Base-by-base conservation (phyloP, 805 yeast genomes). In the Cyberlindnera nakhonratchasimensis region DNA sequence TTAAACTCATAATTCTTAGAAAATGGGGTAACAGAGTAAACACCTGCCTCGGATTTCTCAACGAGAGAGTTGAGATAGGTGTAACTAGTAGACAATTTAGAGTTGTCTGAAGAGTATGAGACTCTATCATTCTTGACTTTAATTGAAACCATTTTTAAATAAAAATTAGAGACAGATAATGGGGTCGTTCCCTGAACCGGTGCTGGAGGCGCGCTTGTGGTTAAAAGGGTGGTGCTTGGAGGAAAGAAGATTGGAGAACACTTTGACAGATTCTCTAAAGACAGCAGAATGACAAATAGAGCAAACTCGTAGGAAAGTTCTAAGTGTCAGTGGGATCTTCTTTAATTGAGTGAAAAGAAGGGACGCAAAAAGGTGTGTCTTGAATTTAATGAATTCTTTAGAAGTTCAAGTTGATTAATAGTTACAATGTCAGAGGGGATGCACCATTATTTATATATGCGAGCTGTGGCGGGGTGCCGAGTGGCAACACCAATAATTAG, bases 1-100 rank as follows among this genome's bases (percentile, higher is more conserved):
- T 87, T 86, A 74, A 90, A 91, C 61, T 88, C 82, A 60, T 87
- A 87, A 52, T 87, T 83, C 50, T 74, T 75, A 43, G 74, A 60
- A 41, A 82, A 75, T 18, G 95, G 95, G 17, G 82, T 79, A 39
- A 90, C 95, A 40, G 71, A 62, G 28, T 84, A 86, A 31, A 65
- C 70, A 19, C 65, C 66, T 5, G 48, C 47, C 17, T 45, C 42
- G 22, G 66, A 60, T 50, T 72, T 70, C 47, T 77, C 74, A 34
- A 87, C 96, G 40, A 74, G 51, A n/a, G 95, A 82, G 54, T 84
- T 86, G 60, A 83, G 50, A 42, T 82, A 82, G 12, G 80, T 73
- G 66, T 79, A 82, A 52, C 74, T 74, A 34, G 86, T 71, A 49
- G 69, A 64, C 49, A 80, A 71, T 48, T 73, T 70, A 32, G 71